Conservation (phyloP, 23 red algal species). For the Pyropia yezoensis region DNA sequence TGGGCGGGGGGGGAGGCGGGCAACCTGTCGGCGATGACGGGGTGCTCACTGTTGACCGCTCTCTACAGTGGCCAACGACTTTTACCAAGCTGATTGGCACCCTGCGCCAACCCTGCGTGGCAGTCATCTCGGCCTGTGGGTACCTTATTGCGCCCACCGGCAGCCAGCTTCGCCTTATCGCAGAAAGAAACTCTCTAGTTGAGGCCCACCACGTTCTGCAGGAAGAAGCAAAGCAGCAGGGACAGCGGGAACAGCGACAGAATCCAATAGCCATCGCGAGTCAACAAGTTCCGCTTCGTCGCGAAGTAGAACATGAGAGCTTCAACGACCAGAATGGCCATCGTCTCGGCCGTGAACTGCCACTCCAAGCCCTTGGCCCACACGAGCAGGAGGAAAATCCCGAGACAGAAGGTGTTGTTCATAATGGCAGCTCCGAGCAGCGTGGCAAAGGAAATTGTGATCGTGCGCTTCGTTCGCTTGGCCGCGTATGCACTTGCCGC, state of each 20-base stretch:
- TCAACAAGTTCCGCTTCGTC: conserved; percentile 25
- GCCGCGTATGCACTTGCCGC: conserved; percentile 40
- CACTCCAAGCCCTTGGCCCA: conserved; percentile 44
- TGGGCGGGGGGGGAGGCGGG: too few relatives aligned
- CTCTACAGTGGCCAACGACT: too few relatives aligned
- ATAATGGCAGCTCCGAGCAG: conserved; percentile 65
- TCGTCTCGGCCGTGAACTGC: conserved; percentile 69
- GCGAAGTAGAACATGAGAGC: conserved; percentile 18
- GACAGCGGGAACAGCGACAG: conserved; percentile 38
- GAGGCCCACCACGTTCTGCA: conserved; percentile 61
- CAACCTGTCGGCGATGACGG: too few relatives aligned
- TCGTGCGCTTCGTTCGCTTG: conserved; percentile 60
- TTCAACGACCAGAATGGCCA: conserved; percentile 50
- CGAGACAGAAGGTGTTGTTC: conserved; percentile 71
- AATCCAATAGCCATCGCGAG: conserved; percentile 17
- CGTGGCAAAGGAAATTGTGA: conserved; percentile 59
- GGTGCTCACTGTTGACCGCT: too few relatives aligned
- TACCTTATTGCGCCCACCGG: too few relatives aligned
- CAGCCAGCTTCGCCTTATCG: too few relatives aligned
- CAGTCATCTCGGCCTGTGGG: too few relatives aligned
- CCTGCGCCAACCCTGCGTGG: too few relatives aligned
- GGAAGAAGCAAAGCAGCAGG: conserved; percentile 28
- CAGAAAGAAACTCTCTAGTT: conserved; percentile 36
- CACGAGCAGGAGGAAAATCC: conserved; percentile 63
- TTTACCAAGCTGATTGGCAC: too few relatives aligned